Evolutionary conservation across 495 filamentous ascomycete genomes (phyloP), one percentile per base, ranked within the genome.

Genomic region (Emericellopsis terricola): DNA sequence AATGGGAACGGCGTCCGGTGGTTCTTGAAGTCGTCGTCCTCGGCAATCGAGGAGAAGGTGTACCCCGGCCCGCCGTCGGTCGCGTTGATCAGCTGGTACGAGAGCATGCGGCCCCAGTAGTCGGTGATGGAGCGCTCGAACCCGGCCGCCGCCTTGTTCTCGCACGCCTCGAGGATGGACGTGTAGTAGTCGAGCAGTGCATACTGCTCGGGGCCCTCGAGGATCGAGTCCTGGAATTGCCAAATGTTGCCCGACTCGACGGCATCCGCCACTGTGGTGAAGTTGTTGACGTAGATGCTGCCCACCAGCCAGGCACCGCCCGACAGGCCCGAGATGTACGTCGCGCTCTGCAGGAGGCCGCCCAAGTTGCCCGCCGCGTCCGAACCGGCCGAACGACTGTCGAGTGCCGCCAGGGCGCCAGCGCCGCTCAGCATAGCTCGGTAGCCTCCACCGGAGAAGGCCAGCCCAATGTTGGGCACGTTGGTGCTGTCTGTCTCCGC

Each of bases 261-360:
- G 14, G 65, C 66, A 20, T 70, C 49, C 19, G 68, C 48, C 28
- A 94, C 65, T 11, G 71, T 76, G 20, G 76, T 78, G 58, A 86
- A 96, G 55, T 94, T 96, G 59, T 94, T 96, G 39, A 76, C 61
- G 45, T 72, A 89, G 13, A 96, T 67, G 19, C 78, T 84, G 5
- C 81, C 80, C 8, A 94, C 69, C 8, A 94, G 56, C 87, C 87
- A 96, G 9, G 74, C 70, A 34, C 87, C 89, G 20, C 87, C 87
- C 11, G 79, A 86, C 14, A 94, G 62, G 21, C 82, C 87, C 13
- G 83, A 63, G 11, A 94, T 40, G 50, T 96, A 96, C 0, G 84
- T 94, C 2, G 78, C 55, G 1, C 78, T 64, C 59, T 96, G 87
- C 23, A 94, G 59, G 35, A 94, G 53, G 11, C 86, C 86, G 37